A percentile compares a stretch with the other conserved stretches of the same genome.
phyloP scores from a whole-genome alignment of 345 rosid species.

The Limnanthes douglasii region DNA sequence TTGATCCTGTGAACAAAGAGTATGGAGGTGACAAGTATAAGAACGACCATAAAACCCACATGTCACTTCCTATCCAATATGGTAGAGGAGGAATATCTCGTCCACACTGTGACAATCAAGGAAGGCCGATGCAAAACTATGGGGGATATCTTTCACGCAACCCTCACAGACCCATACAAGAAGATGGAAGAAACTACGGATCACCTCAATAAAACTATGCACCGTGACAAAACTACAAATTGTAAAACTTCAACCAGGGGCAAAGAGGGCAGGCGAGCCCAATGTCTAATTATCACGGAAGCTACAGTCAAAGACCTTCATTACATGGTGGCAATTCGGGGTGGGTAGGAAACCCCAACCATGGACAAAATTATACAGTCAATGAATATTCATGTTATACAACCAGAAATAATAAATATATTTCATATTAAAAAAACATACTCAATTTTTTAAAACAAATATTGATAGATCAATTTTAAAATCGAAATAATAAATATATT shows the following conservation, averaged over 20 bases:
- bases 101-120: slow-evolving; percentile 26
- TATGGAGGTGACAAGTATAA: slow-evolving; percentile 98
- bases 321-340: slow-evolving; percentile 28
- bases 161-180: slow-evolving; percentile 35
- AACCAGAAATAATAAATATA: too few species aligned
- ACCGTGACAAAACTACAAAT: slow-evolving; percentile 22
- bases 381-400: too few species aligned
- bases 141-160: too few species aligned
- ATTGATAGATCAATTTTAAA: too few species aligned
- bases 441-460: too few species aligned
- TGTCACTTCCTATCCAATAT: slow-evolving; percentile 63
- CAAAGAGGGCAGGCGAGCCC: too few species aligned
- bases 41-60: slow-evolving; percentile 61
- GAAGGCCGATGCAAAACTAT: slow-evolving; percentile 17
- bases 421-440: too few species aligned
- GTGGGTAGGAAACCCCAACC: slow-evolving; percentile 15
- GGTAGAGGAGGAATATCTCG: too few species aligned
- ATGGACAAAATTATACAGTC: slow-evolving; percentile 12
- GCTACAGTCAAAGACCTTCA: slow-evolving; percentile 19
- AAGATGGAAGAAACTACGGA: slow-evolving; percentile 26
- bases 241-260: too few species aligned
- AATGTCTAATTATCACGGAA: slow-evolving; percentile 20
- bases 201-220: slow-evolving; percentile 29
- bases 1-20: slow-evolving; percentile 75
- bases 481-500: too few species aligned